Percentiles rank a stretch among this genome's conserved stretches.
Evolutionary conservation across 305 asterid species (phyloP).

Genomic region (Rubia peregrina): DNA sequence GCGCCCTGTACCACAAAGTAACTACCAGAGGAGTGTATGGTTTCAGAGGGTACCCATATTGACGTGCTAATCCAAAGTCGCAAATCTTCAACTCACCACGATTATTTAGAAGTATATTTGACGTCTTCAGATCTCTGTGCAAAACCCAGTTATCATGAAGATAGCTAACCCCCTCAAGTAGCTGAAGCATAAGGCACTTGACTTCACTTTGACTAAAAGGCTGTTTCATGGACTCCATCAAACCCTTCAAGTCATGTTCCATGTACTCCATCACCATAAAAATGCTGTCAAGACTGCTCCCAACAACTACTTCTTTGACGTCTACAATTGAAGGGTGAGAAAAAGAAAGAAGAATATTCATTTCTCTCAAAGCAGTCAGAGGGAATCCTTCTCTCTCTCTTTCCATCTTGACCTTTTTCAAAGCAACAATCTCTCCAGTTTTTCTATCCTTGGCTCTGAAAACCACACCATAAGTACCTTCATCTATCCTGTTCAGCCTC

Average conservation of each 20-base stretch:
- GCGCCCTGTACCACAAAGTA: conserved; percentile 97
- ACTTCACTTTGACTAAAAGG: conserved; percentile 88
- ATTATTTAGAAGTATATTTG: conserved; percentile 77
- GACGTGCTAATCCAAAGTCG: conserved; percentile 94
- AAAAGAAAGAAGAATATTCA: conserved; percentile 73
- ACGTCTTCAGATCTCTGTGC: conserved; percentile 85
- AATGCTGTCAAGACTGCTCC: conserved; percentile 65
- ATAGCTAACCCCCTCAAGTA: conserved; percentile 64
- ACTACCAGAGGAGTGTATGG: conserved; percentile 93
- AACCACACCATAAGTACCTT: conserved; percentile 94
- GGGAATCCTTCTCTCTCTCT: conserved; percentile 95
- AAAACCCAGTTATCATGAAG: conserved; percentile 95
- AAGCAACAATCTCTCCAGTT: conserved; percentile 82
- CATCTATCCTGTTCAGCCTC: conserved; percentile 81
- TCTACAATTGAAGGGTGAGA: conserved; percentile 78
- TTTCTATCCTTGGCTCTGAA: conserved; percentile 81
- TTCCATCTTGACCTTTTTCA: conserved; percentile 96
- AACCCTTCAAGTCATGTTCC: conserved; percentile 89
- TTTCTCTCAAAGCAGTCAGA: conserved; percentile 74
- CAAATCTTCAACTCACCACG: conserved; percentile 87
- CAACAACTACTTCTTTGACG: conserved; percentile 88
- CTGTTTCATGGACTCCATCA: conserved; percentile 83
- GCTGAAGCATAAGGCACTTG: conserved; percentile 90
- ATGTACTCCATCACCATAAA: conserved; percentile 96
- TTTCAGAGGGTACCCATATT: conserved; percentile 81